Base-by-base conservation (phyloP, 169 alveolate species). In the Plasmodium vinckei region DNA sequence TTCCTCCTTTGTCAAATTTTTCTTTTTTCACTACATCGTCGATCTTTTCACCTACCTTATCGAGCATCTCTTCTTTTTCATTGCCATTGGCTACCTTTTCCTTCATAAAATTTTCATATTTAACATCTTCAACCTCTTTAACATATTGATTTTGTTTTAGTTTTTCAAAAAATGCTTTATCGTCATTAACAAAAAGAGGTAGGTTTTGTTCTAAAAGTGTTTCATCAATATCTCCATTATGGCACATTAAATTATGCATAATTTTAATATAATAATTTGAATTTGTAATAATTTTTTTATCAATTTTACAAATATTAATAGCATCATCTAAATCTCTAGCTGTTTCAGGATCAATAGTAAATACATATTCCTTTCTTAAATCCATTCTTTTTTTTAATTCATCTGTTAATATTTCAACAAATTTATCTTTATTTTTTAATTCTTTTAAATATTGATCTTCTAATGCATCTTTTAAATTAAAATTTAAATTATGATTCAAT, bases 321-420 rank as follows among this genome's bases (percentile, higher is more conserved):
- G 96, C 95, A 71, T 92, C 96, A 54, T 92, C 96, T 27, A 93
- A 59, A 75, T 94, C 97, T 51, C 88, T 88, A 5, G 97, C 97
- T 9, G 95, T 87, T 13, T 87, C 91, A 1, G 96, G 96, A 23
- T 92, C 95, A 23, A 92, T 91, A n/a, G 95, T 91, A 59, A 91
- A 84, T 15, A 92, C 79, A n/a, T 87, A 68, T 27, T 75, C 68
- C 21, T 92, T 44, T 4, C 73, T 72, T 27, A 88, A 15, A 10
- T 91, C 92, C 21, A 65, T 72, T 13, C 72, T 6, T 42, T 63
- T 92, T 13, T 86, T 60, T 47, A 73, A 46, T 65, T 89, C 90
- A 4, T 75, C 72, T 27, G n/a, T 19, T 23, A 87, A 23, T 21
- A 86, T 87, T 15, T 88, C 27, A 12, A 23, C 53, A 53, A 71